phyloP scores from a whole-genome alignment of 148 eudicot species.

The Rhododendron ovatum region DNA sequence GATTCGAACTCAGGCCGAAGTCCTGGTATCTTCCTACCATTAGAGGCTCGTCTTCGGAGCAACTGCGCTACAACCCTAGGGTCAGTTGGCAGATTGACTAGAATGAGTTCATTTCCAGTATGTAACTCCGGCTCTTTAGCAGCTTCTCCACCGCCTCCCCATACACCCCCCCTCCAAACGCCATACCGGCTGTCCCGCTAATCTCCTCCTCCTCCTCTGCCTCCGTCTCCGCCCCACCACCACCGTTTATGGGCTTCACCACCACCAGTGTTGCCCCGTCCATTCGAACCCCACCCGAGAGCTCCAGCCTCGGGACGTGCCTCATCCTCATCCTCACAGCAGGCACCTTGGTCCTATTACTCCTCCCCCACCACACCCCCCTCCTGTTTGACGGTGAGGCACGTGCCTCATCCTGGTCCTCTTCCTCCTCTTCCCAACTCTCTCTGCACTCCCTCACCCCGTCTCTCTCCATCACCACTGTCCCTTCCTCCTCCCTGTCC shows the following conservation, averaged over 20 bases:
- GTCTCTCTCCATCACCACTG: constrained; percentile 23
- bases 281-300: constrained; percentile 20
- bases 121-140: constrained; percentile 29
- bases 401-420: background rate
- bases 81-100: background rate
- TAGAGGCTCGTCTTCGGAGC: too few relatives aligned
- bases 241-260: constrained; percentile 18
- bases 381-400: background rate
- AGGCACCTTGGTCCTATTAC: constrained; percentile 32
- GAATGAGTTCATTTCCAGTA: constrained; percentile 41
- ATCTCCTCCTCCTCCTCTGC: constrained; percentile 16
- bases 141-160: constrained; percentile 33
- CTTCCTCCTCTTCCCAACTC: background rate
- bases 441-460: constrained; percentile 28
- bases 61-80: background rate
- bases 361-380: constrained; percentile 28
- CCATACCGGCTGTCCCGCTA: constrained; percentile 13
- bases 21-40: too few relatives aligned
- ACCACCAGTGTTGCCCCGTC: constrained; percentile 41
- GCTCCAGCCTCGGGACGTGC: constrained; percentile 29
- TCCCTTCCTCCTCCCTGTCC: constrained; percentile 33
- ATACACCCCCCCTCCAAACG: constrained; percentile 23
- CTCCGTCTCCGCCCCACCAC: background rate
- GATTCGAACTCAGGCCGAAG: too few relatives aligned
- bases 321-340: constrained; percentile 42